A percentile compares a stretch with the other conserved stretches of the same genome.
Evolutionary conservation across 805 yeast species (phyloP).

Genomic region (Priceomyces melissophilus): DNA sequence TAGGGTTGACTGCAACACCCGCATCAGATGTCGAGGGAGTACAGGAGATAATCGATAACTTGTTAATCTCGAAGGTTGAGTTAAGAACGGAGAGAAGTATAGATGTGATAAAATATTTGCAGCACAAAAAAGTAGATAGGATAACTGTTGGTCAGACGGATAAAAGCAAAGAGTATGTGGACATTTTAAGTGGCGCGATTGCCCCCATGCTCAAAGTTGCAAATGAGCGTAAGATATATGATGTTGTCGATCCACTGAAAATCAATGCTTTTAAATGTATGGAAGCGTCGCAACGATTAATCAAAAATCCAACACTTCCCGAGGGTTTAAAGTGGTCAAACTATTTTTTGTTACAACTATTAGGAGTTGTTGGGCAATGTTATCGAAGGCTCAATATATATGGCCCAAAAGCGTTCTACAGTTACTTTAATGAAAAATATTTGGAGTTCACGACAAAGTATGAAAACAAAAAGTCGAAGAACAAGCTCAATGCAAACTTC

Average conservation of each 20-base stretch:
- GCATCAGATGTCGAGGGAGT: conserved; percentile 85
- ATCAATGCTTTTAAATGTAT: conserved; percentile 70
- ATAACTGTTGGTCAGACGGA: conserved; percentile 50
- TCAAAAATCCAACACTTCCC: conserved; percentile 50
- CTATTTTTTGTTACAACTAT: conserved; percentile 55
- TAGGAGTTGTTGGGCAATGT: conserved; percentile 72
- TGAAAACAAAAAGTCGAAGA: conserved; percentile 55
- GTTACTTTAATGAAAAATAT: conserved; percentile 59
- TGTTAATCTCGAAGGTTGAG: conserved; percentile 73
- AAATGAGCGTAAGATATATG: conserved; percentile 59
- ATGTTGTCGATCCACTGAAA: conserved; percentile 59
- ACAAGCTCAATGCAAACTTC: conserved; percentile 59
- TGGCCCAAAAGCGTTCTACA: conserved; percentile 75
- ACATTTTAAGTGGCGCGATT: conserved; percentile 59
- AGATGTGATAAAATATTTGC: conserved; percentile 80
- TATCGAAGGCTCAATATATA: conserved; percentile 68
- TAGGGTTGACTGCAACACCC: conserved; percentile 96
- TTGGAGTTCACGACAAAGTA: conserved; percentile 57
- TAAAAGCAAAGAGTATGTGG: conserved; percentile 56
- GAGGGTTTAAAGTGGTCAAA: conserved; percentile 77
- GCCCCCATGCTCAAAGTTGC: conserved; percentile 64
- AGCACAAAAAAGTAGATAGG: conserved; percentile 58
- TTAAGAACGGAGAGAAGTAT: conserved; percentile 80
- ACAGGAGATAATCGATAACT: conserved; percentile 74
- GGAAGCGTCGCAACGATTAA: conserved; percentile 60